Base-by-base conservation (phyloP, 2,329 filamentous ascomycete species). In the Aspergillus caelatus region DNA sequence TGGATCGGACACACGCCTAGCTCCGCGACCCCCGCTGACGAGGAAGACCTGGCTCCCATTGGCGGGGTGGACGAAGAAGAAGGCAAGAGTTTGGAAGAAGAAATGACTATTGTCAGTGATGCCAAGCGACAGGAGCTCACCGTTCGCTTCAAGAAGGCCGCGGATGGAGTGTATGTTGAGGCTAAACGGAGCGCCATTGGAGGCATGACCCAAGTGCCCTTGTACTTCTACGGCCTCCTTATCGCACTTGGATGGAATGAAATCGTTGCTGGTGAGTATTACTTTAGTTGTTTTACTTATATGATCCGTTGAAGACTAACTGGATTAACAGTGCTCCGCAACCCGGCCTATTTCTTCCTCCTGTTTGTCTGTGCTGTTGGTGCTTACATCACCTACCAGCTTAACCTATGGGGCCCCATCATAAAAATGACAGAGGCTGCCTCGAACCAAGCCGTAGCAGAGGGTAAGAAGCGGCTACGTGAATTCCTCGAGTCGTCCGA, bases 161-260 rank as follows among this genome's bases (percentile, higher is more conserved):
- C 95, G 1, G 95, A 99, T 75, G 95, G 94, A 9, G 94, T 99
- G 4, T 99, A 97, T 72, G 94, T 99, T 48, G 95, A 99, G 81
- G 95, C 95, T 57, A 99, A 99, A 85, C 88, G 95, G 63, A 94
- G 94, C 75, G 95, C 95, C 48, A 96, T 99, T 75, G 95, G 95
- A 60, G 94, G 94, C 62, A 92, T 99, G 71, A 92, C 94, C 5
- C 94, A 97, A 78, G 89, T 99, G 57, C 95, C 95, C 7, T 81
- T 96, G 65, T 98, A 97, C 80, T 97, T 99, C 79, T 99, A 97
- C 72, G 92, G 88, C 48, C 78, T 98, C 62, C 84, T 99, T 62
- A 82, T 99, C 68, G 92, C 93, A 26, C 84, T 99, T 56, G 95
- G 95, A n/a, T 99, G 95, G 95, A 99, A 99, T 79, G 95, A 99